Percentiles rank a stretch among this genome's conserved stretches.
Conservation (phyloP, 2,329 filamentous ascomycete genomes). For the Tolypocladium amazonense region DNA sequence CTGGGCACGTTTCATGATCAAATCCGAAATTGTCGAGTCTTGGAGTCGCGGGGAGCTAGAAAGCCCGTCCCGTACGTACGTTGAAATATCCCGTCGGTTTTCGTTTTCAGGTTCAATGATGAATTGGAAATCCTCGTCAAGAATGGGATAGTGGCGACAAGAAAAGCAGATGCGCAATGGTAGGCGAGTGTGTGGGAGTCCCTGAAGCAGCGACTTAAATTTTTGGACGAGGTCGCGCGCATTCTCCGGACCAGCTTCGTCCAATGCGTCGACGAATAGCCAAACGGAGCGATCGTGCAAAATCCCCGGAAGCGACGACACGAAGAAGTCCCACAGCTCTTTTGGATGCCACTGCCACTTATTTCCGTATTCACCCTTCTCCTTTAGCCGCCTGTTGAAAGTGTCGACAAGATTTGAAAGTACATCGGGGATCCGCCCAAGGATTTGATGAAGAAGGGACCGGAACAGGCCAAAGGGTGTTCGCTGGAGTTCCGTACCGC, state of each 20-base stretch:
- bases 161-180: constrained; percentile 18
- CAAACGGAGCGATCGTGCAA: constrained; percentile 9
- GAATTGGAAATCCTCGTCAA: constrained; percentile 8
- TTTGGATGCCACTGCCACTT: constrained; percentile 15
- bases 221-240: constrained; percentile 9
- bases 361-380: not conserved
- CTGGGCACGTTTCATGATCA: constrained; percentile 6
- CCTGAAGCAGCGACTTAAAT: constrained; percentile 8
- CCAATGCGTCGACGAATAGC: constrained; percentile 23
- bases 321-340: constrained; percentile 11
- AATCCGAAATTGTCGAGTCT: too few species aligned
- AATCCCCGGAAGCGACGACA: constrained; percentile 9
- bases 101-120: constrained; percentile 18
- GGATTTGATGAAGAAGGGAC: constrained; percentile 21
- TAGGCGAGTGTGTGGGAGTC: not conserved
- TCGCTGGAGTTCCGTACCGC: constrained; percentile 20
- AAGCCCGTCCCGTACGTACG: constrained; percentile 16
- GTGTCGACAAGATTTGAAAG: constrained; percentile 5
- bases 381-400: constrained; percentile 1
- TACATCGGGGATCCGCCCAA: constrained; percentile 1
- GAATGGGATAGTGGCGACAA: constrained; percentile 20
- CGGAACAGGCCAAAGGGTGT: constrained; percentile 21
- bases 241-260: constrained; percentile 18
- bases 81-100: constrained; percentile 18
- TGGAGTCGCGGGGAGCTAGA: constrained; percentile 15